phyloP scores from a whole-genome alignment of 768 basidiomycete species.

The Suillus cothurnatus region DNA sequence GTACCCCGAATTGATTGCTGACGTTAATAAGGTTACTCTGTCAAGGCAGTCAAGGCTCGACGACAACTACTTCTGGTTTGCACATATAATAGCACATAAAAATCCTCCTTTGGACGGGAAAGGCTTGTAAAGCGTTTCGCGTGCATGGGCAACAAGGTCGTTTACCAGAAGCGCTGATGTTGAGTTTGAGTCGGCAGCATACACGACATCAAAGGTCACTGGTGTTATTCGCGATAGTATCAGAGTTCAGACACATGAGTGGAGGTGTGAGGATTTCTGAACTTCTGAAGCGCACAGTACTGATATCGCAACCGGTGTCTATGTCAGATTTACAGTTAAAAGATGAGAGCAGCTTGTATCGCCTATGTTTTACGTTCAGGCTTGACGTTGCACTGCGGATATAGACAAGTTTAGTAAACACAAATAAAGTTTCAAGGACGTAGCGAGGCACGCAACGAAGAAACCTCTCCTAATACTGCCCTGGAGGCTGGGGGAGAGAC shows the following conservation, averaged over 20 bases:
- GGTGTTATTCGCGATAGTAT: not conserved
- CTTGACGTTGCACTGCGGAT: not conserved
- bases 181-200: not conserved
- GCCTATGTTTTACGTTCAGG: not conserved
- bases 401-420: not conserved
- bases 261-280: not conserved
- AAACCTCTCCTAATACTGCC: no score
- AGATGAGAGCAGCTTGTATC: no score
- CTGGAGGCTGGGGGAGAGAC: no score
- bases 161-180: not conserved
- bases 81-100: not conserved
- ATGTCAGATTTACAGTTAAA: no score
- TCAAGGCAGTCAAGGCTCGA: not conserved
- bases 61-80: not conserved
- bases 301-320: not conserved
- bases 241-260: not conserved
- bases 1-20: not conserved
- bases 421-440: not conserved
- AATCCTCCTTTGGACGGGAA: not conserved
- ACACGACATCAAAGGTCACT: not conserved
- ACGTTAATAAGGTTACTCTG: not conserved
- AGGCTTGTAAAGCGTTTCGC: not conserved
- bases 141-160: not conserved
- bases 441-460: not conserved
- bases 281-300: not conserved